Evolutionary conservation across 257 asterid genomes (phyloP), one percentile per base, ranked within the genome.

Genomic region (Solanum tarapatanum): DNA sequence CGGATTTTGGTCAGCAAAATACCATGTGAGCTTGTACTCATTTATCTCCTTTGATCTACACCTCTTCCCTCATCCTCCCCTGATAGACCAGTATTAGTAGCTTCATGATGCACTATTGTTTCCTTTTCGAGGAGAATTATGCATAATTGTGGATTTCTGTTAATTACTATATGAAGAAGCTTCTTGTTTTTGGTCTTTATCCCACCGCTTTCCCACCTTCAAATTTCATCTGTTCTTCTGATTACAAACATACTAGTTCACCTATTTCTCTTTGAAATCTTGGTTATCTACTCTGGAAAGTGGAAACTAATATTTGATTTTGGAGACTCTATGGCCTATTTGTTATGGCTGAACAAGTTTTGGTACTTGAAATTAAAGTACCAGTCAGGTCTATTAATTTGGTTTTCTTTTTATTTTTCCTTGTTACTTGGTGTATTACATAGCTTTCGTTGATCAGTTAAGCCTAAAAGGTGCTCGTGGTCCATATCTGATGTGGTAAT

Each of bases 1-100:
- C 94, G 98, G 74, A 90, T 88, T 75, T 89, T 94, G 87, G 93
- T 93, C 88, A 87, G 89, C 94, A 94, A 92, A 91, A 91, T 94
- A 89, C 95, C 97, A 87, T 89, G 98, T 94, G 89, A 93, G 95
- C 86, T 86, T 89, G 74, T 87, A 74, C 86, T 32, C 69, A 75
- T 82, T 55, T 51, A 88, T 84, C 86, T 87, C 83, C 21, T 85
- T 16, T 55, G 73, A 64, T 73, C 69, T 48, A 28, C 85, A 48
- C 43, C 11, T 82, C 28, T 48, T 79, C 64, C 58, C 84, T 43
- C 26, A 24, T 13, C 35, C 36, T 82, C 69, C 24, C 43, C 43
- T 82, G 85, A 82, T 48, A 10, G 26, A 82, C 43, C 30, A 82
- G 28, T 82, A 17, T 82, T 82, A 28, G 69, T 30, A 28, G 85